Percentiles rank a stretch among this genome's conserved stretches.
Evolutionary conservation across 352 stramenopile genomes (phyloP).

Genomic region (Aphanomyces euteiches): DNA sequence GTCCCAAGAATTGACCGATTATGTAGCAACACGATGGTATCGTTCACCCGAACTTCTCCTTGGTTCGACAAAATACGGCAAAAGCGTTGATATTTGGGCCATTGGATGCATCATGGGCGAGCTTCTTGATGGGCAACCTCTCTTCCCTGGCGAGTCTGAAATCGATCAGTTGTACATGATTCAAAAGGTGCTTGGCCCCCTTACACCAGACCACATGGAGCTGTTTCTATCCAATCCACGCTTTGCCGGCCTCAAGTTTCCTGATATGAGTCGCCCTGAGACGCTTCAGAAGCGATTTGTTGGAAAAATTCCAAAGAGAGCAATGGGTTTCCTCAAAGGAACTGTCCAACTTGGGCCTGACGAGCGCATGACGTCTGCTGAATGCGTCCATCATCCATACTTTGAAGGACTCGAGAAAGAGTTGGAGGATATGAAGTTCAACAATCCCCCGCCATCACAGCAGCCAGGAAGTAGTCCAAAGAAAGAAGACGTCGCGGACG

Average conservation of each 20-base stretch:
- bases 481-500: background rate
- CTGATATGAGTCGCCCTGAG: constrained; percentile 88
- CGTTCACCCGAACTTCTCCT: constrained; percentile 60
- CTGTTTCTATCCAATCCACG: constrained; percentile 88
- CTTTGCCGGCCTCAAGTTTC: constrained; percentile 91
- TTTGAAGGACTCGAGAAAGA: constrained; percentile 67
- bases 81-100: constrained; percentile 62
- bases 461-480: background rate
- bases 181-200: constrained; percentile 45
- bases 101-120: constrained; percentile 83
- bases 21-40: constrained; percentile 73
- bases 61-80: constrained; percentile 47
- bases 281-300: constrained; percentile 89
- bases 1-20: constrained; percentile 57
- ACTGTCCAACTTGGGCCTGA: constrained; percentile 74
- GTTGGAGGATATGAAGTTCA: constrained; percentile 1
- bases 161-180: constrained; percentile 43
- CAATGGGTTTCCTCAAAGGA: constrained; percentile 73
- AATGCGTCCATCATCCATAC: constrained; percentile 83
- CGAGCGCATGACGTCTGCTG: constrained; percentile 65
- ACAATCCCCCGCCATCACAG: constrained; percentile 27
- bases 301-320: constrained; percentile 79
- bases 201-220: constrained; percentile 90
- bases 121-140: constrained; percentile 82
- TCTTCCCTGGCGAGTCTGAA: constrained; percentile 69